Base-by-base conservation (phyloP, 129 eudicot species). In the Escallonia herrerae region DNA sequence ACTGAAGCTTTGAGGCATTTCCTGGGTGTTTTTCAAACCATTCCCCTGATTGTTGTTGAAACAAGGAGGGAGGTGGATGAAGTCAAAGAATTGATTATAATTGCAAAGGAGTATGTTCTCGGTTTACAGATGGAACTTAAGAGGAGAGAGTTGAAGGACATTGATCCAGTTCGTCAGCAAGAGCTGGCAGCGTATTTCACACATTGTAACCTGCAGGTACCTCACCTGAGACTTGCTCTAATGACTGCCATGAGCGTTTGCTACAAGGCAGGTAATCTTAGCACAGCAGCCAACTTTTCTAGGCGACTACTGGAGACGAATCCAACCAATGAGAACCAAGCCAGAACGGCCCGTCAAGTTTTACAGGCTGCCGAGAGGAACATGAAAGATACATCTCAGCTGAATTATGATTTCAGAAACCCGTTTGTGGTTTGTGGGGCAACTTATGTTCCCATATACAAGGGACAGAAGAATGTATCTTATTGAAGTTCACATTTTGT, bases 111-210 rank as follows among this genome's bases (percentile, higher is more conserved):
- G 70, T 80, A 80, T 43, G 76, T 80, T 66, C 67, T 80, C 74
- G 85, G 81, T 76, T 69, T 80, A 47, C 72, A 75, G 58, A 75
- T 80, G 78, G 85, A 80, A 69, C 62, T 75, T 22, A 80, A 54
- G 73, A 72, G 85, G 46, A 80, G 70, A 56, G 85, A 80, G 43
- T 12, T 76, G 9, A 76, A 58, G 58, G 65, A 75, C 13, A 62
- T 69, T 15, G 43, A 55, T 14, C 73, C 74, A 1, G 15, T 66
- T 46, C 85, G 85, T 13, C 85, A 80, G 56, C 85, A 75, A 58
- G 85, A 80, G 69, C 75, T 80, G 48, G 85, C 85, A 14, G 85
- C 85, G 47, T 80, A 80, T 53, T 76, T 80, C n/a, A 80, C 85
- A 1, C 85, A 76, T 57, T 80, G 85, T 71, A 80, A 76, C 42